Conservation (phyloP, 805 yeast genomes). For the Ogataea sp. region DNA sequence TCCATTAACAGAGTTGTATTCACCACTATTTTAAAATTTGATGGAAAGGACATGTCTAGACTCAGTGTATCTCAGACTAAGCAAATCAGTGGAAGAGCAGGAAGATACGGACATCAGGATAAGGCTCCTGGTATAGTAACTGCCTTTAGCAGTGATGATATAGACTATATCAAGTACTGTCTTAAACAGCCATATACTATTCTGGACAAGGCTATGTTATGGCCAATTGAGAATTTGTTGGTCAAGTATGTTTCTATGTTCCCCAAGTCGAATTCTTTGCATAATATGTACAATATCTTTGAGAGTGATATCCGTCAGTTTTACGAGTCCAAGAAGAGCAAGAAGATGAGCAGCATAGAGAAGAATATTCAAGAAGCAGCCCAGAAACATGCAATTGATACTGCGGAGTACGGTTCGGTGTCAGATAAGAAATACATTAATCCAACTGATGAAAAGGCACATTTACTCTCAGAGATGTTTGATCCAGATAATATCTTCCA, state of each 20-base stretch:
- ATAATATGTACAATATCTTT: conserved; percentile 40
- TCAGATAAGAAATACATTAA: too few relatives aligned
- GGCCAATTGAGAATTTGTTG: conserved; percentile 77
- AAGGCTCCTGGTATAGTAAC: conserved; percentile 30
- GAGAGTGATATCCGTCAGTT: conserved; percentile 26
- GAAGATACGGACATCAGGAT: conserved; percentile 46
- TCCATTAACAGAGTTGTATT: conserved; percentile 77
- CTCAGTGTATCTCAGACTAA: conserved; percentile 64
- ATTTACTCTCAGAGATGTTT: too few relatives aligned
- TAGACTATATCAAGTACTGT: conserved; percentile 35
- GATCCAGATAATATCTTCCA: conserved; percentile 15
- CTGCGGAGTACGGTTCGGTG: too few relatives aligned
- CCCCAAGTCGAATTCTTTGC: conserved; percentile 39
- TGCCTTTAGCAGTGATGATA: conserved; percentile 37
- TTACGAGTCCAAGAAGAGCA: too few relatives aligned
- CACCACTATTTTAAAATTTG: conserved; percentile 56
- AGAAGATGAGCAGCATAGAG: too few relatives aligned
- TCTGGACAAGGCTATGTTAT: conserved; percentile 55
- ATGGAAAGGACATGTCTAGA: conserved; percentile 44
- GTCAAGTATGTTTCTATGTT: conserved; percentile 54
- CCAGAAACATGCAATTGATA: too few relatives aligned
- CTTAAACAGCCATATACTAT: conserved; percentile 45
- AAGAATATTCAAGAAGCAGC: too few relatives aligned
- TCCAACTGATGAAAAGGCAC: too few relatives aligned
- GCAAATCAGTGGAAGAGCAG: conserved; percentile 97